Percentiles rank a stretch among this genome's conserved stretches.
These are phyloP conservation scores for Fusarium pseudocircinatum DNA, from an alignment of 2,329 filamentous ascomycete genomes.

Conservation along the genomic window DNA sequence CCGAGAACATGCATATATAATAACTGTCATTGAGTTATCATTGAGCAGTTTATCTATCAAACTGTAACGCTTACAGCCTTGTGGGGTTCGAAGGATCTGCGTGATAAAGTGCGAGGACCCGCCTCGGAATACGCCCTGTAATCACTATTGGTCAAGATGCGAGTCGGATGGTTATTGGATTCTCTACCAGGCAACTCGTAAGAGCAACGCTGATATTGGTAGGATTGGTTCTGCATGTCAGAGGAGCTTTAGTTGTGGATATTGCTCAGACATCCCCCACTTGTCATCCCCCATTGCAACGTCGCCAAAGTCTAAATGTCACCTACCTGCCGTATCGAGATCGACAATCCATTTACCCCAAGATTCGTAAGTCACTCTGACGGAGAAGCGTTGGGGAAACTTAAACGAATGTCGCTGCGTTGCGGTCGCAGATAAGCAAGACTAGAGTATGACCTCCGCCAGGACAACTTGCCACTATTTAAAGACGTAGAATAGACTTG, in stretches of 20 bases:
- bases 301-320: background rate
- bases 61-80: background rate
- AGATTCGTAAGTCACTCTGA: background rate
- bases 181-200: background rate
- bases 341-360: background rate
- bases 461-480: no score
- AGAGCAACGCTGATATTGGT: background rate
- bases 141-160: background rate
- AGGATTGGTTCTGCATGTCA: background rate
- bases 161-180: fast-evolving
- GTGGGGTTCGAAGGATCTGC: background rate
- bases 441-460: no score
- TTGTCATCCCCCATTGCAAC: background rate
- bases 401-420: background rate
- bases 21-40: no score
- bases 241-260: background rate
- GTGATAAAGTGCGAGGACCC: background rate
- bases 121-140: background rate
- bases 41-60: background rate
- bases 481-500: no score
- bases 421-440: background rate
- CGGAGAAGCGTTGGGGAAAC: background rate
- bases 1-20: background rate
- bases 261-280: background rate
- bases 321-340: background rate